phyloP scores from a whole-genome alignment of 2,329 filamentous ascomycete species.

The Fusarium sambucinum region DNA sequence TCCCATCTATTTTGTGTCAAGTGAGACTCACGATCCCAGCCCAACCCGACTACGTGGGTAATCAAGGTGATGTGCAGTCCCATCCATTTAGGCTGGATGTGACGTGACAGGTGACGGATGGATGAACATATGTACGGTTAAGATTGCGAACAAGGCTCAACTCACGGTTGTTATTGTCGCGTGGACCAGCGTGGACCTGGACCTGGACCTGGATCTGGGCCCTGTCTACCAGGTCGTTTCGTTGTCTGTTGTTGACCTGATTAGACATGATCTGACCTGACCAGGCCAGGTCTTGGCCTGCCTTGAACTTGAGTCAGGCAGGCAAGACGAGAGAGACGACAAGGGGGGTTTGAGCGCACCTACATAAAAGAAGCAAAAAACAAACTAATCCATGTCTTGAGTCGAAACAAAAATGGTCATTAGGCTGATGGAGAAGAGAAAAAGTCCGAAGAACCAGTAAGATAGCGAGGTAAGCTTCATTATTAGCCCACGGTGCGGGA shows the following conservation, averaged over 20 bases:
- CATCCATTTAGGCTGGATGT: conserved; percentile 2
- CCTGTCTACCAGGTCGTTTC: not conserved
- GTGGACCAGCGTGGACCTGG: conserved; percentile 2
- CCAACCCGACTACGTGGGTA: conserved; percentile 8
- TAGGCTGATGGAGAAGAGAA: not conserved
- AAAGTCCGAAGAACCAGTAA: not conserved
- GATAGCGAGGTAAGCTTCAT: not conserved
- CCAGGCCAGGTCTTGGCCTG: not conserved
- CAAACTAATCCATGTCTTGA: conserved; percentile 1
- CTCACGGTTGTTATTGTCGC: conserved; percentile 5
- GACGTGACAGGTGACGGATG: conserved; percentile 6
- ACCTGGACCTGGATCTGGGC: not conserved
- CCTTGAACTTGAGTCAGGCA: conserved; percentile 20
- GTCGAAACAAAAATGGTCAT: conserved; percentile 11
- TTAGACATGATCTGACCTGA: not conserved
- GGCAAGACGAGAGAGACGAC: not conserved
- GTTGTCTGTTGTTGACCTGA: not conserved
- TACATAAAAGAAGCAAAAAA: conserved; percentile 17
- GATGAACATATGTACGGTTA: not conserved
- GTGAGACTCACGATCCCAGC: not conserved
- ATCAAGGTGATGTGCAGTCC: conserved; percentile 6
- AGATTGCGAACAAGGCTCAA: conserved; percentile 17
- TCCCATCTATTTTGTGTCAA: not conserved
- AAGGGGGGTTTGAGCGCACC: conserved; percentile 10
- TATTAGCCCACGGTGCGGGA: not conserved